These are phyloP conservation scores for Pulveroboletus sp. DNA, from an alignment of 768 basidiomycete genomes.

Conservation along the genomic window DNA sequence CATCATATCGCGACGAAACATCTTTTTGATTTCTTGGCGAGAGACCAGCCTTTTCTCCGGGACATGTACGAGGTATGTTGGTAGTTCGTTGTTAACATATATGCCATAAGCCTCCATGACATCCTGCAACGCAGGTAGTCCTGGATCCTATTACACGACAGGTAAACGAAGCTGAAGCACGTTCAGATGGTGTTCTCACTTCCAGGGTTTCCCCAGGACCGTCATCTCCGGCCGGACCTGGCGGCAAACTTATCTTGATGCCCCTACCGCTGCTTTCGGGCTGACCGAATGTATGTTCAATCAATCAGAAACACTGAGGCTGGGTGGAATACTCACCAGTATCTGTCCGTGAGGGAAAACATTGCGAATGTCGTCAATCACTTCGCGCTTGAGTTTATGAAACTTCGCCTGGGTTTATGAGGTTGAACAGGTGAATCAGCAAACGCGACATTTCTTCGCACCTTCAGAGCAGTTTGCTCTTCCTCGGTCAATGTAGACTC, in stretches of 20 bases:
- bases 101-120: slow-evolving; percentile 21
- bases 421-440: not conserved
- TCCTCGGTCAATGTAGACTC: too few species aligned
- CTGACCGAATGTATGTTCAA: slow-evolving; percentile 3
- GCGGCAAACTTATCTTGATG: slow-evolving; percentile 20
- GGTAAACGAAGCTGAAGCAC: not conserved
- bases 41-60: slow-evolving; percentile 25
- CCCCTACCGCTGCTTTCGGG: slow-evolving; percentile 25
- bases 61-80: slow-evolving; percentile 28
- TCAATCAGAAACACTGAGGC: not conserved
- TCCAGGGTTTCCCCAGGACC: not conserved
- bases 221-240: slow-evolving; percentile 8
- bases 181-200: not conserved
- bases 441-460: not conserved
- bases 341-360: slow-evolving; percentile 30
- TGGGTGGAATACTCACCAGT: slow-evolving; percentile 15
- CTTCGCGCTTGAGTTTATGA: slow-evolving; percentile 27
- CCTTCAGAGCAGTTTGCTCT: slow-evolving; percentile 26
- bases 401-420: slow-evolving; percentile 23
- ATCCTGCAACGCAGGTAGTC: slow-evolving; percentile 16
- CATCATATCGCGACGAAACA: slow-evolving; percentile 27
- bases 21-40: slow-evolving; percentile 30
- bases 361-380: slow-evolving; percentile 25
- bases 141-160: slow-evolving; percentile 13
- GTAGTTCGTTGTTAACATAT: slow-evolving; percentile 30